These are phyloP conservation scores for Quercus alba DNA, from an alignment of 306 rosid genomes.

Conservation along the genomic window DNA sequence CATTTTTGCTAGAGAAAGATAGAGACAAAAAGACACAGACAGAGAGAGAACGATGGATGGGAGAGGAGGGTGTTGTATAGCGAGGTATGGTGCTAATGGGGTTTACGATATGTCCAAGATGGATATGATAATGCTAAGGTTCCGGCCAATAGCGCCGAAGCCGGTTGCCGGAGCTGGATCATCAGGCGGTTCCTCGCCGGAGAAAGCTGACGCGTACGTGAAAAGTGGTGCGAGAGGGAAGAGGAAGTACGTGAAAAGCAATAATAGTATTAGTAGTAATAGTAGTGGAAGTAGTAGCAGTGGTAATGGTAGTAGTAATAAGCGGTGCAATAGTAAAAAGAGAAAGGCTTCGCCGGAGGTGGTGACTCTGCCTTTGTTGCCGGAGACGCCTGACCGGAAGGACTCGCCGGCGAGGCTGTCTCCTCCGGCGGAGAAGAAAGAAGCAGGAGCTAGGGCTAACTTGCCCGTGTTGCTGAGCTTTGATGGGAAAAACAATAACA, in stretches of 20 bases:
- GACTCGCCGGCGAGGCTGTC: conserved; percentile 21
- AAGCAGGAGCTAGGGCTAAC: not conserved
- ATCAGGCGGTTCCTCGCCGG: conserved; percentile 40
- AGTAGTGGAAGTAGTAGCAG: conserved; percentile 11
- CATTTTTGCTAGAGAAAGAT: not conserved
- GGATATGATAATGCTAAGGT: conserved; percentile 68
- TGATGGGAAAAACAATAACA: not conserved
- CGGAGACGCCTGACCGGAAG: conserved; percentile 68
- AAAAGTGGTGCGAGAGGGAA: conserved; percentile 21
- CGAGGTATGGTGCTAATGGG: conserved; percentile 44
- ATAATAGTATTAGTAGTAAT: not conserved
- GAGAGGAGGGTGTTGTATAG: conserved; percentile 77
- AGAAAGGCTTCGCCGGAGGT: conserved; percentile 34
- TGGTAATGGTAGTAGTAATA: not conserved
- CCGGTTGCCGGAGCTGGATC: conserved; percentile 38
- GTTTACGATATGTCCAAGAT: conserved; percentile 43
- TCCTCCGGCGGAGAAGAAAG: not conserved
- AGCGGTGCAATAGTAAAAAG: conserved; percentile 37
- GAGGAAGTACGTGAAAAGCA: conserved; percentile 43
- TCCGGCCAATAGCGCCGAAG: conserved; percentile 88
- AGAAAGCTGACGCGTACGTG: conserved; percentile 16
- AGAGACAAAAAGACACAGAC: not conserved
- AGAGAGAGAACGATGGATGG: conserved; percentile 39
- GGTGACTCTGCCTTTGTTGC: conserved; percentile 67
- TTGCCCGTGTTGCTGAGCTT: conserved; percentile 46